Conservation (phyloP, 2,329 filamentous ascomycete genomes). For the Trichophyton verrucosum region DNA sequence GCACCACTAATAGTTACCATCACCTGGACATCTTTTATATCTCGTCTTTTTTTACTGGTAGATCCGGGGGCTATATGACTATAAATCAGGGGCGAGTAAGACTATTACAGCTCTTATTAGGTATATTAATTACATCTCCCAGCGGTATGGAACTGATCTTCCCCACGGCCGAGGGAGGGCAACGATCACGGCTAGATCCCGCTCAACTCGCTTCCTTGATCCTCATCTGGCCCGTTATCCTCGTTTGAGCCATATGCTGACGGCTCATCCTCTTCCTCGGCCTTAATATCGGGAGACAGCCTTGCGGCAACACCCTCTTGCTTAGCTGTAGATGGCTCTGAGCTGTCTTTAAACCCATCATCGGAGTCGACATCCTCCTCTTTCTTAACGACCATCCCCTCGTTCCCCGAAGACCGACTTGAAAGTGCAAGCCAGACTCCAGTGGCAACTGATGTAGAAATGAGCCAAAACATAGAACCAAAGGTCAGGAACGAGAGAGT, state of each 20-base stretch:
- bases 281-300: not conserved
- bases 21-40: not conserved
- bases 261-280: slow-evolving; percentile 6
- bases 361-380: not conserved
- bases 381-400: slow-evolving; percentile 8
- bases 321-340: not conserved
- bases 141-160: not conserved
- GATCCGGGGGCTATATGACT: too few relatives aligned
- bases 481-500: slow-evolving; percentile 57
- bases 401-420: slow-evolving; percentile 19
- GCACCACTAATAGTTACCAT: not conserved
- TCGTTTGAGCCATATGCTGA: slow-evolving; percentile 7
- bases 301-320: not conserved
- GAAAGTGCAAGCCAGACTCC: slow-evolving; percentile 51
- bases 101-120: not conserved
- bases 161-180: not conserved
- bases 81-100: too few relatives aligned
- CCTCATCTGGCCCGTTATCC: not conserved
- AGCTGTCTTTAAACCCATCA: not conserved
- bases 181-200: not conserved
- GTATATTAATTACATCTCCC: not conserved
- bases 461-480: slow-evolving; percentile 61
- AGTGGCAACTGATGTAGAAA: slow-evolving; percentile 56
- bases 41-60: not conserved
- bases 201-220: not conserved